Evolutionary conservation across 176 grass and related monocot species (phyloP), one percentile per base, ranked within the genome.

Genomic region (Lolium multiflorum): DNA sequence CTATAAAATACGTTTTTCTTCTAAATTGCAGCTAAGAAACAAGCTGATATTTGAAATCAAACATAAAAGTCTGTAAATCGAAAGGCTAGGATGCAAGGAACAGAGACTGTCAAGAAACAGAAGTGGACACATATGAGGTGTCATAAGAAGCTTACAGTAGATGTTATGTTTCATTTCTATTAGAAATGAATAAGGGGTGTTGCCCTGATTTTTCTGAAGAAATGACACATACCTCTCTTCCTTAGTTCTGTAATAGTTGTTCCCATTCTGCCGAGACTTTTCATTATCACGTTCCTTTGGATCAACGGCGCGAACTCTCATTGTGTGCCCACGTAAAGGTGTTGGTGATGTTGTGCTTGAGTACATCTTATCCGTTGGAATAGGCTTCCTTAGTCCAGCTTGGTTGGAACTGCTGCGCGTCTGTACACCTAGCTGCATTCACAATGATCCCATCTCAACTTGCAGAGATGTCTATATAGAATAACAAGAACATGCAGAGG

Each of bases 341-440:
- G 75, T 17, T 21, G 81, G 79, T 28, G 67, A 84, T 60, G 85
- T 51, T 39, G 51, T 83, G 69, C 39, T 67, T 7, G 74, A 59
- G 58, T 91, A 91, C 89, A 91, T 91, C 20, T 69, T 80, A 67
- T 81, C 76, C 39, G 76, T 81, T 12, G 89, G 0, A 80, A 91
- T 76, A 74, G 89, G 25, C 18, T 38, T 66, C 76, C 11, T 50
- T 41, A 9, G 60, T 80, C 37, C 89, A 78, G 9, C 5, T 71
- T 75, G 66, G 16, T 31, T 79, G 6, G 11, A 51, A 15, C 59
- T 61, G 81, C 9, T 58, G 16, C 7, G 11, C 1, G 62, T 35
- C 12, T 9, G 14, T 12, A 74, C 12, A 69, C 25, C 50, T 75
- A 88, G 43, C 89, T 91, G 81, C 81, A 91, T 76, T 69, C 14